Evolutionary conservation across 208 protist genomes (phyloP).

Genomic region (Crithidia acanthocephali): DNA sequence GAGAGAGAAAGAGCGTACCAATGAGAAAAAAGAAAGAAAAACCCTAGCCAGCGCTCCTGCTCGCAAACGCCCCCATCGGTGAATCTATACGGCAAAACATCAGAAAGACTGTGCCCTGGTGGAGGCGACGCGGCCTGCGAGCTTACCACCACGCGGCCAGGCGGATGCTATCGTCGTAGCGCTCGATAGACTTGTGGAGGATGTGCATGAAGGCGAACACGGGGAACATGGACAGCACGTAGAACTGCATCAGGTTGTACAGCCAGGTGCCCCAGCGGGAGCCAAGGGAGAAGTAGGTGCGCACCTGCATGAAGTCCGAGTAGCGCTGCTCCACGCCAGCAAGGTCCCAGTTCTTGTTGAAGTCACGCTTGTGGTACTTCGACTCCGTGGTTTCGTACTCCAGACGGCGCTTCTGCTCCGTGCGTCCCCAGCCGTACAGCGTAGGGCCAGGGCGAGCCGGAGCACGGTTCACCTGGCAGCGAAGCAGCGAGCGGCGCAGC

Average conservation of each 20-base stretch:
- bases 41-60: background rate
- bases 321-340: conserved; percentile 90
- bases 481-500: conserved; percentile 74
- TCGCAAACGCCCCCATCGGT: background rate
- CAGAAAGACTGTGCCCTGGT: background rate
- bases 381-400: conserved; percentile 92
- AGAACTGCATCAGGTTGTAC: conserved; percentile 90
- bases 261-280: conserved; percentile 90
- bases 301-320: conserved; percentile 91
- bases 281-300: conserved; percentile 89
- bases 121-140: background rate
- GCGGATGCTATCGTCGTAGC: conserved; percentile 88
- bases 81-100: background rate
- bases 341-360: conserved; percentile 92
- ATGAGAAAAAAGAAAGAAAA: background rate
- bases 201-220: conserved; percentile 84
- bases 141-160: conserved; percentile 89
- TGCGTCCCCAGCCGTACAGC: conserved; percentile 91
- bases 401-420: conserved; percentile 90
- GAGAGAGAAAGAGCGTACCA: background rate
- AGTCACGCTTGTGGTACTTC: conserved; percentile 92
- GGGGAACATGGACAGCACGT: conserved; percentile 85
- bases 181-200: conserved; percentile 81
- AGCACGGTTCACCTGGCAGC: conserved; percentile 78
- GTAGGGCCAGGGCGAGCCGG: conserved; percentile 85